Evolutionary conservation across 768 basidiomycete genomes (phyloP), one percentile per base, ranked within the genome.

Genomic region (Chalciporus pseudorubinellus): DNA sequence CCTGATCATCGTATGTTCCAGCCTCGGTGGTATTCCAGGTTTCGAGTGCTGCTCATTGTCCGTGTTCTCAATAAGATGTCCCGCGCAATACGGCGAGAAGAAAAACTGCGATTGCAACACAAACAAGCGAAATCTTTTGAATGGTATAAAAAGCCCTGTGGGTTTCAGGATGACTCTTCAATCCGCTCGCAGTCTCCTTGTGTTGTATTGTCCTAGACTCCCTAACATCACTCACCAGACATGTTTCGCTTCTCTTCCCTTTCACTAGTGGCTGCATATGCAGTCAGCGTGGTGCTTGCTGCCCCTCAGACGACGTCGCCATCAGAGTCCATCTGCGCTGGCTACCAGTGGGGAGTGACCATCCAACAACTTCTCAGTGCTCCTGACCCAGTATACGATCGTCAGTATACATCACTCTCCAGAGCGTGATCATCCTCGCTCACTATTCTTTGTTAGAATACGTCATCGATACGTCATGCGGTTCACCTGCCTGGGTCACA

Each of bases 271-370:
- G 33, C 20, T 50, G 43, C 42, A 19, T 53, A 12, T 40, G 12
- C 39, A 10, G 34, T 41, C n/a, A 24, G 49, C 19, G 48, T 47
- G 20, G 39, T 20, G 29, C 39, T 46, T 13, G 40, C 48, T 39
- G 44, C 40, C n/a, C 48, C 58, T 3, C 50, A 40, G 14, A 18
- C 36, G 11, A 18, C 9, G 16, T 4, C 40, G 16, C 24, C 48
- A 3, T 8, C 45, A 18, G 1, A 22, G 11, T 8, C 26, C 21
- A 51, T 61, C 44, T 63, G 59, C 29, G 3, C 3, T 2, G 61
- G 57, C 12, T 51, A 55, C 33, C 3, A n/a, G 26, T 64, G 55
- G 57, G 57, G 59, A 6, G 61, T 60, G 16, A 55, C 20, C 28
- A 53, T 63, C 7, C 13, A 55, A 26, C 6, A 19, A 26, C 12